Percentiles rank a stretch among this genome's conserved stretches.
phyloP scores from a whole-genome alignment of 2,329 filamentous ascomycete genomes.

The Fusarium camptoceras region DNA sequence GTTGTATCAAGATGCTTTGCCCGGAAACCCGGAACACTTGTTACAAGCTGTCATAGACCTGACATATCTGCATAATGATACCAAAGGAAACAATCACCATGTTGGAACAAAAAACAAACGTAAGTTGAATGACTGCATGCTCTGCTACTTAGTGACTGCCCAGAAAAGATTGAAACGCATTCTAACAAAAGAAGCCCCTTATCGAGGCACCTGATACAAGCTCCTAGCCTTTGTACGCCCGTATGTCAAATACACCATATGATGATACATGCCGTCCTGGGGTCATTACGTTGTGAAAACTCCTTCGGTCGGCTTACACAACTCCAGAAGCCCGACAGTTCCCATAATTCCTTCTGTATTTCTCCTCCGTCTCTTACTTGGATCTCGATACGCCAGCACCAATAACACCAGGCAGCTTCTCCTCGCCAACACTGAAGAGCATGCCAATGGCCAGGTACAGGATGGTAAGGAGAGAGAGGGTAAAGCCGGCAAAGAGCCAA shows the following conservation, averaged over 20 bases:
- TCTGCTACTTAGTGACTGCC: conserved; percentile 26
- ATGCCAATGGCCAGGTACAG: conserved; percentile 79
- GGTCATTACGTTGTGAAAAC: conserved; percentile 38
- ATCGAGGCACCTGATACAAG: conserved; percentile 45
- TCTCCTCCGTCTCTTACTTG: conserved; percentile 59
- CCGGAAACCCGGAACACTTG: too few species aligned
- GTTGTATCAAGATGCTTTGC: not conserved
- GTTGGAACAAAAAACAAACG: not conserved
- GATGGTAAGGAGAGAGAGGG: conserved; percentile 74
- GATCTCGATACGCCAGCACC: conserved; percentile 89
- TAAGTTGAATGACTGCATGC: conserved; percentile 16
- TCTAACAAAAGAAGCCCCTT: conserved; percentile 47
- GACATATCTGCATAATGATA: not conserved
- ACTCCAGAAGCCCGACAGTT: conserved; percentile 36
- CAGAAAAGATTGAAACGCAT: conserved; percentile 39
- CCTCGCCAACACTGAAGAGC: conserved; percentile 84
- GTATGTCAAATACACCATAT: conserved; percentile 48
- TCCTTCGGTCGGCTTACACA: conserved; percentile 39
- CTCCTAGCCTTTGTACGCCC: conserved; percentile 48
- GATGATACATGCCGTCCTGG: conserved; percentile 47
- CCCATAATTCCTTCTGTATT: conserved; percentile 10
- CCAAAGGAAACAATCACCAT: not conserved
- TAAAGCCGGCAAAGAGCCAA: conserved; percentile 84
- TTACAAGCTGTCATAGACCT: not conserved
- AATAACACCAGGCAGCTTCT: conserved; percentile 92